Evolutionary conservation across 225 moss, liverwort and hornwort species (phyloP), one percentile per base, ranked within the genome.

Genomic region (Antitrichia curtipendula): DNA sequence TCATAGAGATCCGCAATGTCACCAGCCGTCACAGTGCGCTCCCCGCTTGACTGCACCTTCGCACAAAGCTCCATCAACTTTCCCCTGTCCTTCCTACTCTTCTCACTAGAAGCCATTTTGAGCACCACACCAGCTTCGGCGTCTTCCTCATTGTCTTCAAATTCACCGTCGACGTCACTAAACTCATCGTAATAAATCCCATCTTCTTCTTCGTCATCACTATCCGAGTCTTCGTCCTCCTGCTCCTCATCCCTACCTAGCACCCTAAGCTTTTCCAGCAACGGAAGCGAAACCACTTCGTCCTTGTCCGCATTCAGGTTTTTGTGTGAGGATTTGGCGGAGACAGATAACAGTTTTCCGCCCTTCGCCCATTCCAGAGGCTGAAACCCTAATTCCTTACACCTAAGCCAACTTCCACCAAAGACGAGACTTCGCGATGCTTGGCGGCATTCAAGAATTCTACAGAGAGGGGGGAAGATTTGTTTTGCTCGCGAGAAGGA

Each of bases 1-100:
- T 93, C 94, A 80, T 97, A 96, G 45, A 97, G 92, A 80, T 66
- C 86, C 73, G 95, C 93, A 89, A 97, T 94, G 71, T 95, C 97
- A 36, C 68, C 74, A 29, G 94, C 57, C 25, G 94, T 94, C 78
- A 97, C 43, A 12, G 96, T 94, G 81, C 89, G 90, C 75, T 93
- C 94, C 83, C 94, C 96, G 34, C 90, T 93, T 59, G 97, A 93
- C 75, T 93, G 95, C 81, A 97, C 95, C 86, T 90, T 92, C 40
- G 87, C 93, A 80, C 95, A 95, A 34, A 96, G 88, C 86, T 91
- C 94, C 59, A 91, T 86, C 88, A 95, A 90, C 89, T 89, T 91
- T 85, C 89, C 86, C 88, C 93, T 87, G 82, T 79, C 71, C 82
- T 88, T 91, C 60, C 74, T 86, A 81, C 84, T 49, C 38, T 72